Conservation (phyloP, 306 rosid species). For the Rosa rugosa region DNA sequence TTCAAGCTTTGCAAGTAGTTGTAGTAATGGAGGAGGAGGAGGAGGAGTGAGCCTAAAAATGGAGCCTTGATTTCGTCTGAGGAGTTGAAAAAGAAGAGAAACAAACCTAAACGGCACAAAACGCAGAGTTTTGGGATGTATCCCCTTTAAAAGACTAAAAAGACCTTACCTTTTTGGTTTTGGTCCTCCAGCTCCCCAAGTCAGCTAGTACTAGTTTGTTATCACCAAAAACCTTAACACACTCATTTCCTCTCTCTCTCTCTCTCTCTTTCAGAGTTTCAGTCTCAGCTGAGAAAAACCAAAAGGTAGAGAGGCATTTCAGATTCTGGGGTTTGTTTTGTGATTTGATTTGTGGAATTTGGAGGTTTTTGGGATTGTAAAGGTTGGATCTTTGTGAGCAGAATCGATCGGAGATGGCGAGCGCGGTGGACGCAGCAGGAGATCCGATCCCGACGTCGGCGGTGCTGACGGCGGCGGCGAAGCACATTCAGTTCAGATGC, state of each 20-base stretch:
- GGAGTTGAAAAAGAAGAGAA: neutral
- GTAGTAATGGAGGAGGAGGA: neutral
- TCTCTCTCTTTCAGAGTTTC: too few species aligned
- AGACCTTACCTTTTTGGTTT: neutral
- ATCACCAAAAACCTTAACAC: conserved; percentile 16
- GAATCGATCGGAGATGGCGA: conserved; percentile 56
- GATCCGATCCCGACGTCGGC: conserved; percentile 93
- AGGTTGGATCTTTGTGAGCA: neutral
- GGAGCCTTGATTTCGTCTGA: neutral
- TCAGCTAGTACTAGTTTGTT: neutral
- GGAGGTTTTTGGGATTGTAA: neutral
- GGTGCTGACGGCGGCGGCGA: conserved; percentile 84
- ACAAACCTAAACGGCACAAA: neutral
- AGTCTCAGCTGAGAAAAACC: conserved; percentile 4
- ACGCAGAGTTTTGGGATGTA: neutral
- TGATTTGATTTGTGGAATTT: neutral
- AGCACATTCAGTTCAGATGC: conserved; percentile 73
- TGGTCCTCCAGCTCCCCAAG: neutral
- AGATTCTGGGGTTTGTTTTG: neutral
- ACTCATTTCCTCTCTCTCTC: neutral
- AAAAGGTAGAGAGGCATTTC: conserved; percentile 8
- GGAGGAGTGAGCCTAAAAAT: neutral
- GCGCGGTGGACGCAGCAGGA: conserved; percentile 75
- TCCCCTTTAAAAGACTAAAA: conserved; percentile 1
- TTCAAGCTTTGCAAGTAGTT: neutral